Evolutionary conservation across 83 land plant species (phyloP).

Genomic region (Diphasiastrum complanatum): DNA sequence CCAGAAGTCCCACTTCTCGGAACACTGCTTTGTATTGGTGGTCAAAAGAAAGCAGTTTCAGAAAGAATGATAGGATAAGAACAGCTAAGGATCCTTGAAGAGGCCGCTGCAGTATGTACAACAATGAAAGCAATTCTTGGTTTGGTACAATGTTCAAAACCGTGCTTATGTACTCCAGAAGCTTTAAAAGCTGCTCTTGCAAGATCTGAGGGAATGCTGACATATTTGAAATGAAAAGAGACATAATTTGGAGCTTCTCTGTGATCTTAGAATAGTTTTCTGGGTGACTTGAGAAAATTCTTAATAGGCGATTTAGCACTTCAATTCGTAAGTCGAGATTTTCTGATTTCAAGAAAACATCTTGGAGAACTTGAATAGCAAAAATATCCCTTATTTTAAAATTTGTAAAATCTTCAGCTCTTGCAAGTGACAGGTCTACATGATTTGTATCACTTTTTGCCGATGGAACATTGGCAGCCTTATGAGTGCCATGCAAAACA

Average conservation of each 20-base stretch:
- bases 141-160: slow-evolving; percentile 94
- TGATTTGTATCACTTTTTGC: neutral
- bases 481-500: slow-evolving; percentile 30
- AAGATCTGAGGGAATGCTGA: slow-evolving; percentile 61
- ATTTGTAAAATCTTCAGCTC: slow-evolving; percentile 45
- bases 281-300: slow-evolving; percentile 78
- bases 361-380: slow-evolving; percentile 90
- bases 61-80: slow-evolving; percentile 79
- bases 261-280: slow-evolving; percentile 90
- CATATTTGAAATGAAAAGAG: slow-evolving; percentile 91
- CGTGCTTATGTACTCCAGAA: slow-evolving; percentile 92
- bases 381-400: slow-evolving; percentile 77
- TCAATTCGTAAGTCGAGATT: slow-evolving; percentile 66
- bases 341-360: slow-evolving; percentile 81
- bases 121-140: slow-evolving; percentile 89
- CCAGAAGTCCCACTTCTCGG: slow-evolving; percentile 95
- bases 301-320: slow-evolving; percentile 82
- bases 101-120: slow-evolving; percentile 88
- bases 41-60: slow-evolving; percentile 94
- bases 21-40: slow-evolving; percentile 88
- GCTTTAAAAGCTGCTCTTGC: slow-evolving; percentile 83
- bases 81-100: slow-evolving; percentile 50
- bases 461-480: too few species aligned
- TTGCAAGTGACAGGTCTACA: slow-evolving; percentile 34
- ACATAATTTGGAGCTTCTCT: slow-evolving; percentile 72